Evolutionary conservation across 805 yeast species (phyloP).

Genomic region (Candida nanaspora): DNA sequence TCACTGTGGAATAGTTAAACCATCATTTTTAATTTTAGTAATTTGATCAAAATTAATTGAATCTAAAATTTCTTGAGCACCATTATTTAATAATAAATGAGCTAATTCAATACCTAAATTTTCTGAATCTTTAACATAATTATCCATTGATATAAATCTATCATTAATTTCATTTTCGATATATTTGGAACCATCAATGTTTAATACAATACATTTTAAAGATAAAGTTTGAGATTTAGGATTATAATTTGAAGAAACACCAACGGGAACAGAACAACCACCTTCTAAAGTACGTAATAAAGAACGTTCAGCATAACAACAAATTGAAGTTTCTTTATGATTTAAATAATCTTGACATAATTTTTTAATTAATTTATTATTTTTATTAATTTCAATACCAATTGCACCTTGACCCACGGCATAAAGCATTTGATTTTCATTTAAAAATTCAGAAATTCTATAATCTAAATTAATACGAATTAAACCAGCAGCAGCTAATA

Average conservation of each 20-base stretch:
- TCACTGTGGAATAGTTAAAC: too few species aligned
- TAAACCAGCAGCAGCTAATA: conserved; percentile 91
- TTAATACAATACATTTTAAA: conserved; percentile 69
- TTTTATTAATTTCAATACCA: conserved; percentile 80
- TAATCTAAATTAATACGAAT: conserved; percentile 62
- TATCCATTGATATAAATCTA: conserved; percentile 30
- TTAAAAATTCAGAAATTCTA: conserved; percentile 67
- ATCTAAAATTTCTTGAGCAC: conserved; percentile 80
- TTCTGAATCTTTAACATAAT: conserved; percentile 53
- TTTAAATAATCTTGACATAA: conserved; percentile 55
- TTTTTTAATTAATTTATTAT: conserved; percentile 50
- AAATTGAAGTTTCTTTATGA: conserved; percentile 55
- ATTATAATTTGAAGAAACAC: conserved; percentile 59
- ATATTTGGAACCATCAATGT: conserved; percentile 70
- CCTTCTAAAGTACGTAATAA: conserved; percentile 88
- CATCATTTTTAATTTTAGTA: conserved; percentile 31
- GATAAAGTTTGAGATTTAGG: conserved; percentile 34
- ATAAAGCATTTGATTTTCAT: conserved; percentile 77
- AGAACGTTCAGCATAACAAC: conserved; percentile 85
- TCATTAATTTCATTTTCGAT: conserved; percentile 71
- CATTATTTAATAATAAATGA: conserved; percentile 53
- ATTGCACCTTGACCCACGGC: conserved; percentile 99
- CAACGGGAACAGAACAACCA: conserved; percentile 97
- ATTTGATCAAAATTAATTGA: conserved; percentile 68
- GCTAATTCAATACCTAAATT: conserved; percentile 68